Base-by-base conservation (phyloP, 176 grass and related monocot species). In the Cenchrus americanus region DNA sequence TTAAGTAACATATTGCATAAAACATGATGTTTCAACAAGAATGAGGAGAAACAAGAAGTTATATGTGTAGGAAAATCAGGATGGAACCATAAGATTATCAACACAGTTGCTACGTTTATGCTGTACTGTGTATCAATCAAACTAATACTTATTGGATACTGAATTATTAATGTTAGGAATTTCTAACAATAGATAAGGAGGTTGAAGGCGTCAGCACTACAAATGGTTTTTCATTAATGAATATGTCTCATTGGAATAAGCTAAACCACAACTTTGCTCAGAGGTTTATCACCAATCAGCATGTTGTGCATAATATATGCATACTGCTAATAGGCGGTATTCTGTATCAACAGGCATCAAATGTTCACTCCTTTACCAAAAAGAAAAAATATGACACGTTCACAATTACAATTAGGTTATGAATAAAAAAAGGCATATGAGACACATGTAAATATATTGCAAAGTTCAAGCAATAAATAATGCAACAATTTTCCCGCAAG, bases 391-490 rank as follows among this genome's bases (percentile, higher is more conserved):
- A 53, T 0, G 7, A n/a, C 5, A 46, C 11, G 21, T 68, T 61
- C 26, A 82, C 17, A 43, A 61, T 62, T 17, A 61, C 76, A 14
- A 43, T 62, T 50, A 51, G 58, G 27, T 47, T 49, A 12, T 14
- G 42, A 14, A 27, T 42, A 48, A 5, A 30, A 84, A 51, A 55
- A 80, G 14, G 19, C 30, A 70, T 22, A 69, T 24, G 30, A 43
- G 30, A 75, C 44, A 14, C 8, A 21, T 61, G 30, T 62, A 63
- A 55, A 66, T 41, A 79, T 49, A 54, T 83, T 13, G 27, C 40
- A 51, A 40, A 48, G 37, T 84, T 79, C 59, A 19, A 75, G 34
- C 3, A 75, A 22, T 70, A 70, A 82, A 21, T 34, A 86, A 86
- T 42, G 14, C 21, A 42, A 44, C 44, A 75, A 22, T 74, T 74